Evolutionary conservation across 192 early-diverging fungal genomes (phyloP), one percentile per base, ranked within the genome.

Genomic region (Coemansia biformis): DNA sequence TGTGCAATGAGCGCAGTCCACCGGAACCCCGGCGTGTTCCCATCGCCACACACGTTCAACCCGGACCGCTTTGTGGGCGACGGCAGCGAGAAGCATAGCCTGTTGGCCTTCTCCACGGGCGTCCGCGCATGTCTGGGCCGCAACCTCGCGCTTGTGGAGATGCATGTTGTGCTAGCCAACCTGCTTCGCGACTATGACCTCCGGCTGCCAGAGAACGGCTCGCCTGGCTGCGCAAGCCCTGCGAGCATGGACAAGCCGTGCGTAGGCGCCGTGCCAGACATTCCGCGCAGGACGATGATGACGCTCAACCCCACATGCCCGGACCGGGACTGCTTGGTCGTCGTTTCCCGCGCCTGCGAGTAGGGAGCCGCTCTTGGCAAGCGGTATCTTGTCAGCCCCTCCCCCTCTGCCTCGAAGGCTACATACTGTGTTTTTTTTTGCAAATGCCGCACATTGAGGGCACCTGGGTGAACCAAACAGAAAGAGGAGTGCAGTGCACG

Each of bases 81-180:
- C 0, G 32, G 26, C 1, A 14, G 28, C 2, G 48, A 54, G 21
- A 43, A 23, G 9, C 48, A 49, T 5, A 66, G 56, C 38, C 15
- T 67, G 56, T 10, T 78, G 38, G 57, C 72, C 15, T 80, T 80
- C 39, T 71, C 79, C 0, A 64, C 51, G 4, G 79, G 79, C n/a
- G 66, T 69, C 21, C 72, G 77, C 5, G 63, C 73, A 4, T 80
- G 79, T 14, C 34, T 77, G 32, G 76, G 76, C 15, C 54, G 63
- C 16, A 68, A 73, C 47, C 43, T 80, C 58, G 79, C 79, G 8
- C 44, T 67, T 5, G 43, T 76, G 6, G 76, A 78, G 44, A 63
- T 80, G 76, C 45, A 65, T 23, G 29, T 78, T 0, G 61, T 76
- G 16, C 38, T 80, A 40, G 47, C 58, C 15, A 66, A 66, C 43